Base-by-base conservation (phyloP, 371 early-diverging fungal species). In the Conidiobolus coronatus region DNA sequence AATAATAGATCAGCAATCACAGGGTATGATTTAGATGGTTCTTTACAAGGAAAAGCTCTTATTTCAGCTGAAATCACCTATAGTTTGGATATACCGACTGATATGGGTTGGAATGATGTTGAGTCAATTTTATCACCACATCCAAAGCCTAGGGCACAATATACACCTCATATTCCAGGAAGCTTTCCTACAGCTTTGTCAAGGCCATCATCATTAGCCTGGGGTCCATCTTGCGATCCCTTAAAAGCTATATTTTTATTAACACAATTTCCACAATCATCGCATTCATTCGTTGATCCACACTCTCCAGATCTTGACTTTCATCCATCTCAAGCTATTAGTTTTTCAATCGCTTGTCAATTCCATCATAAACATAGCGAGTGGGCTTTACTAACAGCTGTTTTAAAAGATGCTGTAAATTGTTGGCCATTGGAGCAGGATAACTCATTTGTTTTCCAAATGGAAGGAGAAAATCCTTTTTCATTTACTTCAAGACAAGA, bases 211-310 rank as follows among this genome's bases (percentile, higher is more conserved):
- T 24, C 21, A n/a, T 14, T 42, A 24, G 12, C 23, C 12, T 42
- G 43, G 43, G 43, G 43, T 14, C 43, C 43, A 12, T 24, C 43
- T 6, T 42, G 43, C 15, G 21, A 42, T 21, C 43, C 43, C 9
- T 9, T 29, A 3, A 29, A 29, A 29, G 29, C 29, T 29, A 29
- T 29, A 29, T 29, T 29, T 29, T 29, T 29, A n/a, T 29, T 42
- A 24, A 42, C 12, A 13, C 12, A 14, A 5, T 42, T 42, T n/a
- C 17, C 17, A 2, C 14, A 21, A 11, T 17, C 33, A 4, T 13
- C 29, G 9, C 14, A n/a, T 29, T 42, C 21, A 14, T 29, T 17
- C 8, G 13, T 14, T 14, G 21, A 17, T 14, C 21, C 17, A 9
- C 21, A 42, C 21, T 20, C 24, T 21, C 14, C 29, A 1, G 21